Conservation (phyloP, 2,329 filamentous ascomycete genomes). For the Fusarium sp. region DNA sequence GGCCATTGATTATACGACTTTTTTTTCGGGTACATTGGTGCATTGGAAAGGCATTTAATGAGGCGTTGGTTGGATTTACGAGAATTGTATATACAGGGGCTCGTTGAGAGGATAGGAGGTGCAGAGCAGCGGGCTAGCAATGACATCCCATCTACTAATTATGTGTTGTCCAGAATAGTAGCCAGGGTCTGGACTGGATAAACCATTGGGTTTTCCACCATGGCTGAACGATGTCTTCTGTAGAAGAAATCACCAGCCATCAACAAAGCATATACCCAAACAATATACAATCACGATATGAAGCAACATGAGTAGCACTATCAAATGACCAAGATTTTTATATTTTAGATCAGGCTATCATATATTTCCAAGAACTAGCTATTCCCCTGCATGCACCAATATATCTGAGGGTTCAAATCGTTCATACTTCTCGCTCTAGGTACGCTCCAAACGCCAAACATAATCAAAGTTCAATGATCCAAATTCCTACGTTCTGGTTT, state of each 20-base stretch:
- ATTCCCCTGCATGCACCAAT: not conserved
- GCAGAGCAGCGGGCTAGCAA: not conserved
- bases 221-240: not conserved
- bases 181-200: not conserved
- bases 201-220: not conserved
- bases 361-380: not conserved
- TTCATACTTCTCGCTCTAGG: not conserved
- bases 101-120: not conserved
- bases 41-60: constrained; percentile 33
- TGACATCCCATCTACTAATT: not conserved
- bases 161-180: not conserved
- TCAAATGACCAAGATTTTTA: not conserved
- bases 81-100: constrained; percentile 11
- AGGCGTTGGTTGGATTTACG: constrained; percentile 29
- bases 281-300: not conserved
- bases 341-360: not conserved
- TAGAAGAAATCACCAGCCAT: not conserved
- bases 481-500: not conserved
- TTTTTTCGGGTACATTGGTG: constrained; percentile 22
- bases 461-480: not conserved
- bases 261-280: not conserved
- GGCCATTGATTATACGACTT: constrained; percentile 20
- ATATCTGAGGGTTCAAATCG: not conserved
- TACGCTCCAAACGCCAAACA: constrained; percentile 19
- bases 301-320: not conserved